A percentile compares a stretch with the other conserved stretches of the same genome.
Evolutionary conservation across 495 filamentous ascomycete species (phyloP).

Genomic region (Aspergillus wentii): DNA sequence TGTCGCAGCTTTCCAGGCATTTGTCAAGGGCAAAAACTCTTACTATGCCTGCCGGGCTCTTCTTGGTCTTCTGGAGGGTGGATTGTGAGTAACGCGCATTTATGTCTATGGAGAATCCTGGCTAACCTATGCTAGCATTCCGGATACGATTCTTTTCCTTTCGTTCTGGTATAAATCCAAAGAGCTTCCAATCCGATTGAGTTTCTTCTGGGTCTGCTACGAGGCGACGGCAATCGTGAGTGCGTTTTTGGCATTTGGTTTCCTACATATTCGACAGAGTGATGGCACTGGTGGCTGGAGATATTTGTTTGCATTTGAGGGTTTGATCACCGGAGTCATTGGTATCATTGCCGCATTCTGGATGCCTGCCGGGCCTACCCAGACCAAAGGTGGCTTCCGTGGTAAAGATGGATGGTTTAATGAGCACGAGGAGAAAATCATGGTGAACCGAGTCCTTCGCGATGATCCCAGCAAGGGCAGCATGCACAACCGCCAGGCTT

Average conservation of each 20-base stretch:
- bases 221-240: conserved; percentile 58
- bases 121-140: conserved; percentile 24
- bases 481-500: conserved; percentile 58
- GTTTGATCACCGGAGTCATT: conserved; percentile 52
- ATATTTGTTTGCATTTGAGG: conserved; percentile 60
- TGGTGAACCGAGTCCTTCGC: conserved; percentile 70
- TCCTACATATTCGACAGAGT: conserved; percentile 60
- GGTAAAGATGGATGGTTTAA: conserved; percentile 73
- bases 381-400: conserved; percentile 62
- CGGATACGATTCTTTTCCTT: conserved; percentile 58
- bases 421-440: conserved; percentile 60
- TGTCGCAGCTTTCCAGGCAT: conserved; percentile 64
- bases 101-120: neutral
- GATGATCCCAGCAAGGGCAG: conserved; percentile 65
- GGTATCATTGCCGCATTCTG: conserved; percentile 60
- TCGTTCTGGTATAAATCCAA: conserved; percentile 72
- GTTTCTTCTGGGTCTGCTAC: conserved; percentile 71
- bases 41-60: conserved; percentile 63
- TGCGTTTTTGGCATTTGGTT: conserved; percentile 66
- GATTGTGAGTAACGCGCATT: conserved; percentile 47
- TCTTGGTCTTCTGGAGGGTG: conserved; percentile 71
- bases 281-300: conserved; percentile 64
- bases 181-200: conserved; percentile 61
- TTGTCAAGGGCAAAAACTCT: conserved; percentile 52
- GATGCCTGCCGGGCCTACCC: conserved; percentile 68